Evolutionary conservation across 805 yeast species (phyloP).

Genomic region (Yamadazyma paraphyllophila): DNA sequence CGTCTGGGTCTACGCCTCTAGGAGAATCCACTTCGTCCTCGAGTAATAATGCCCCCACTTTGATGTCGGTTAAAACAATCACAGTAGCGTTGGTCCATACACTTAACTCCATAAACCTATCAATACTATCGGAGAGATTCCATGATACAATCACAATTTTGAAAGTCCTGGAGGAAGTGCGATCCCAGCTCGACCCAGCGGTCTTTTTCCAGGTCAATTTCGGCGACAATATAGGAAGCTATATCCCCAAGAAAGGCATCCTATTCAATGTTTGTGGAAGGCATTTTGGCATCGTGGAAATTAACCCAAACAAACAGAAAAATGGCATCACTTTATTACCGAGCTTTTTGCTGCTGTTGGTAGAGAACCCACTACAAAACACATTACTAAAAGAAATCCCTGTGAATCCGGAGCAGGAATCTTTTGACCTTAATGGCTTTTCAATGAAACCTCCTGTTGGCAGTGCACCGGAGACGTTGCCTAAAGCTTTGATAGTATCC

Average conservation of each 20-base stretch:
- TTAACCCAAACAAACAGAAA: constrained; percentile 7
- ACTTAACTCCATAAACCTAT: constrained; percentile 8
- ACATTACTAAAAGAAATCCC: background rate
- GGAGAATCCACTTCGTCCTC: background rate
- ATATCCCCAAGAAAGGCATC: constrained; percentile 14
- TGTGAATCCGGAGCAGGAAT: too few relatives aligned
- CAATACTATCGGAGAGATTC: constrained; percentile 8
- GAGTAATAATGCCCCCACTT: background rate
- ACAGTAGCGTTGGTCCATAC: constrained; percentile 4
- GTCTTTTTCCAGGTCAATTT: constrained; percentile 6
- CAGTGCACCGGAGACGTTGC: background rate
- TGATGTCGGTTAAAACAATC: background rate
- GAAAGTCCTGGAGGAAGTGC: constrained; percentile 9
- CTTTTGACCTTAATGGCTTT: constrained; percentile 4
- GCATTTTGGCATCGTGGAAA: constrained; percentile 12
- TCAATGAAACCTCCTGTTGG: constrained; percentile 18
- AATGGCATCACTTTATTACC: background rate
- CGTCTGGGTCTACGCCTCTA: background rate
- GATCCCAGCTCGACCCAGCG: background rate
- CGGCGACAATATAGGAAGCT: constrained; percentile 11
- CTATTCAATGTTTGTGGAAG: constrained; percentile 7
- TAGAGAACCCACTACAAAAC: too few relatives aligned
- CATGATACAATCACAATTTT: constrained; percentile 8
- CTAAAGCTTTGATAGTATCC: constrained; percentile 5
- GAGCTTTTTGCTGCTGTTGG: too few relatives aligned